Percentiles rank a stretch among this genome's conserved stretches.
Conservation (phyloP, 306 rosid species). For the Prunus mongolica region DNA sequence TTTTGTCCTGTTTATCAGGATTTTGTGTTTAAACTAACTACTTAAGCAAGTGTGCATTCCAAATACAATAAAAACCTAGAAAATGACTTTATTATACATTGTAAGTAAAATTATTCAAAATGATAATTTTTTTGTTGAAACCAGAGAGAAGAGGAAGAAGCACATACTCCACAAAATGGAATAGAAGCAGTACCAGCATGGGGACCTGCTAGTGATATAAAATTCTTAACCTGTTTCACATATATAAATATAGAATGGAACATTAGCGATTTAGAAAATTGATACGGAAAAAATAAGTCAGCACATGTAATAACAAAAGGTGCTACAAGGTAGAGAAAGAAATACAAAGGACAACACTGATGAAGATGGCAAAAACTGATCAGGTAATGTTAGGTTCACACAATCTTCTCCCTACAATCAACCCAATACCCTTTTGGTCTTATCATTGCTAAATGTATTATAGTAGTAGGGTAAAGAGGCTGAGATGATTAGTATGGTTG, state of each 20-base stretch:
- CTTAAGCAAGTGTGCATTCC: background rate
- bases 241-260: background rate
- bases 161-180: slow-evolving; percentile 65
- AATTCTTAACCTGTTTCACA: slow-evolving; percentile 61
- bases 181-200: slow-evolving; percentile 78
- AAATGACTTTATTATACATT: background rate
- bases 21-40: background rate
- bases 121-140: background rate
- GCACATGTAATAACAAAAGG: background rate
- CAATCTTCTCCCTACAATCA: too few species aligned
- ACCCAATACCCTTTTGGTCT: too few species aligned
- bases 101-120: background rate
- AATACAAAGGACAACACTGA: too few species aligned
- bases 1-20: background rate
- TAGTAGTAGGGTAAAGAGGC: too few species aligned
- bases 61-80: background rate
- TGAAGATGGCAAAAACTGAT: too few species aligned
- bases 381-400: too few species aligned
- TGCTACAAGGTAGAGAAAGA: too few species aligned
- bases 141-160: slow-evolving; percentile 17
- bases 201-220: slow-evolving; percentile 68
- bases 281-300: background rate
- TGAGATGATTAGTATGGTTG: too few species aligned
- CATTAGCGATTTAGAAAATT: background rate
- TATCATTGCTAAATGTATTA: too few species aligned